Conservation (phyloP, 2,329 filamentous ascomycete species). For the Talaromyces pinophilus region DNA sequence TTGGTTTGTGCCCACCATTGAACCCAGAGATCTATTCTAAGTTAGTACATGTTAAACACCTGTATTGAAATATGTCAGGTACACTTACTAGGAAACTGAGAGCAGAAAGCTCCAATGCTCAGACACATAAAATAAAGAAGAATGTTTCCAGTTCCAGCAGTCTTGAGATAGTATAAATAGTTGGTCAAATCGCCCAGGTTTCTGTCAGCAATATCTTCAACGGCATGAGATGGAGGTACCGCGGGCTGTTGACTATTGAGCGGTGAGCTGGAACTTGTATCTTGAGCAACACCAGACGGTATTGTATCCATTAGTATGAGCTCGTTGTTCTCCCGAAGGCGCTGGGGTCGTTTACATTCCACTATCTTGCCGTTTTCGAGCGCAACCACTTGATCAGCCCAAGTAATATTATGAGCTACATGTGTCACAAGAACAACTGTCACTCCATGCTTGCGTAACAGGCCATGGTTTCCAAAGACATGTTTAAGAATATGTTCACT, state of each 20-base stretch:
- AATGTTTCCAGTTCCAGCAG: conserved; percentile 39
- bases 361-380: conserved; percentile 12
- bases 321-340: conserved; percentile 18
- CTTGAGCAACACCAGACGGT: background rate
- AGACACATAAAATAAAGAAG: conserved; percentile 41
- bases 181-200: conserved; percentile 9
- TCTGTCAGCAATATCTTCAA: background rate
- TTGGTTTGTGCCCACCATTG: conserved; percentile 21
- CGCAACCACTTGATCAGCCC: conserved; percentile 11
- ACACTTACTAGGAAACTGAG: conserved; percentile 42
- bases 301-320: background rate
- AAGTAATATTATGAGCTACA: background rate
- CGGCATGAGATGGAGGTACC: background rate
- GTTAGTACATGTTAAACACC: background rate
- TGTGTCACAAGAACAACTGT: conserved; percentile 1
- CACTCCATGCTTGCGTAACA: background rate
- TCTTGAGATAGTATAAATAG: conserved; percentile 27
- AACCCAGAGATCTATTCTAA: conserved; percentile 15
- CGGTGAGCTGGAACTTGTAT: background rate
- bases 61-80: background rate
- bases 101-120: conserved; percentile 40
- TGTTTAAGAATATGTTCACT: conserved; percentile 12
- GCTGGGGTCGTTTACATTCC: no score
- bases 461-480: conserved; percentile 14
- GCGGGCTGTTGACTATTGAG: background rate